These are phyloP conservation scores for Penicillium crustosum DNA, from an alignment of 2,329 filamentous ascomycete genomes.

Conservation along the genomic window DNA sequence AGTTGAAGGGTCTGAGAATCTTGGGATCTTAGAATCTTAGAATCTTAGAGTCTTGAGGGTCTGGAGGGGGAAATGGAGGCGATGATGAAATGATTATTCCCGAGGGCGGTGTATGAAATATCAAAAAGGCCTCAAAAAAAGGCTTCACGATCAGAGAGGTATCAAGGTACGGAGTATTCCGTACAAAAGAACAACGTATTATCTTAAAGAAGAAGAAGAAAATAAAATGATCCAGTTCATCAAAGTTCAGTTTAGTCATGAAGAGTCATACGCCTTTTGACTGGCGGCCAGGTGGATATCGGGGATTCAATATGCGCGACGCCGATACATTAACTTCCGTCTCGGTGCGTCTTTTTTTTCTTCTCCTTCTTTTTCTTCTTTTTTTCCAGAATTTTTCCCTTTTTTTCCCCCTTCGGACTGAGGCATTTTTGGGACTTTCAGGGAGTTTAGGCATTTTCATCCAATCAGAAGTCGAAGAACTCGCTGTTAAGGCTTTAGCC, in stretches of 20 bases:
- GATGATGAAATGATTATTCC: conserved; percentile 17
- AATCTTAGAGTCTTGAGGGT: background rate
- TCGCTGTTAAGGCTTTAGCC: background rate
- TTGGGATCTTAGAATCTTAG: background rate
- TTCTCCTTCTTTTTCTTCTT: no score
- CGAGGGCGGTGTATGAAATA: conserved; percentile 15
- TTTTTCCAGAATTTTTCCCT: conserved; percentile 5
- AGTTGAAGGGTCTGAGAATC: background rate
- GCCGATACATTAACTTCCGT: background rate
- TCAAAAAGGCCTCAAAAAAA: background rate
- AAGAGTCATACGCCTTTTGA: background rate
- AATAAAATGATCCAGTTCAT: background rate
- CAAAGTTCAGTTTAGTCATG: conserved; percentile 1
- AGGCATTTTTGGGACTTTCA: conserved; percentile 2
- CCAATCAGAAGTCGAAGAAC: background rate
- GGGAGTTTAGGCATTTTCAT: background rate
- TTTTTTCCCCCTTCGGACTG: background rate
- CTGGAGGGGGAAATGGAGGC: background rate
- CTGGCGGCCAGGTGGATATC: background rate
- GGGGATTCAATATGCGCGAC: background rate
- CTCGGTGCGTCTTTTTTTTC: background rate
- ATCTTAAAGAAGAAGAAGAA: background rate
- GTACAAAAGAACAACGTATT: background rate
- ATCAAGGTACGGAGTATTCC: background rate
- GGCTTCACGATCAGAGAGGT: background rate